Evolutionary conservation across 345 rosid genomes (phyloP), one percentile per base, ranked within the genome.

Genomic region (Erodium maritimum): DNA sequence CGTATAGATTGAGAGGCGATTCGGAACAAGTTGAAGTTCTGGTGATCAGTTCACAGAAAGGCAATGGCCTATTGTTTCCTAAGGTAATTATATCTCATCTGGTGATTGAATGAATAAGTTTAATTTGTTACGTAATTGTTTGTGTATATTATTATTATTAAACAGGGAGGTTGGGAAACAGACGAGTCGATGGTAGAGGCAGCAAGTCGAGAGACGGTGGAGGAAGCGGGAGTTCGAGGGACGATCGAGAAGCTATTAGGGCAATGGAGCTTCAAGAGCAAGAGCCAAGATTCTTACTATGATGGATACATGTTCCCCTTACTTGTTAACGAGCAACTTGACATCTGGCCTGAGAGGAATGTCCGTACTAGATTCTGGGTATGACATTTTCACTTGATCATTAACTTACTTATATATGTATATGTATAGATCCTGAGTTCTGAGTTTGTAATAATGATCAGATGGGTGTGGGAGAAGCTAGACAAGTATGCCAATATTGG

Each of bases 161-260:
- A n/a, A n/a, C 76, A 82, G 82, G 88, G 88, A 52, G 88, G 88
- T 56, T 82, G 88, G 88, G 88, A 82, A 64, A 52, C 2, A 21
- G 84, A 82, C 64, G 84, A 82, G 62, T 67, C 82, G 60, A 77
- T 55, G n/a, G 56, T 45, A 34, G 66, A 75, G 52, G 88, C 85
- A 52, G 88, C 88, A 61, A 50, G 61, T 21, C 62, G 85, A 60
- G 88, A 82, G 69, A 77, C 81, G 9, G n/a, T 73, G 3, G 88
- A 80, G 77, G 88, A 82, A 59, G 88, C 88, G 7, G 88, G 88
- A 16, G 85, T 82, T 2, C 57, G 61, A 18, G 88, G 88, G 51
- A 62, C 51, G 10, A 62, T 82, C 21, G 72, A 82, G 88, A 4
- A 4, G 46, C 54, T 66, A 54, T 68, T 82, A 54, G 88, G 88